Conservation (phyloP, 2,329 filamentous ascomycete genomes). For the Bertia moriformis region DNA sequence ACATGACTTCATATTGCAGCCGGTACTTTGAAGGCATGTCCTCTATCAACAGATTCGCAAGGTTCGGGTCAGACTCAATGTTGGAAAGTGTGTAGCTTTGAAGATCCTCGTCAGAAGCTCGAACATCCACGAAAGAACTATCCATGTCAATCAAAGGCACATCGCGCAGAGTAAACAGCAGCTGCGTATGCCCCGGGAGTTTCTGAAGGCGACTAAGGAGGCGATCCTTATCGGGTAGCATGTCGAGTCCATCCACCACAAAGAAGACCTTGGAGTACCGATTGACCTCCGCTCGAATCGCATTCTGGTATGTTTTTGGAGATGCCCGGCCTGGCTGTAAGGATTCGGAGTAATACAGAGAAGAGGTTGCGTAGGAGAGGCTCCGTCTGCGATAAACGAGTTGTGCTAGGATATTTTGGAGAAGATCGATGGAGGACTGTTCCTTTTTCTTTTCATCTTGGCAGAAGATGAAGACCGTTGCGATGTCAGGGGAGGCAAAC, state of each 20-base stretch:
- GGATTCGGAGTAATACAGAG: constrained; percentile 11
- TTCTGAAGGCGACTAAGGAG: constrained; percentile 13
- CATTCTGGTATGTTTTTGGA: constrained; percentile 13
- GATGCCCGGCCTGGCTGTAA: constrained; percentile 8
- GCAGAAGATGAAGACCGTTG: constrained; percentile 12
- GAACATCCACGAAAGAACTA: too few species aligned
- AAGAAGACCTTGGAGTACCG: constrained; percentile 13
- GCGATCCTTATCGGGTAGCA: constrained; percentile 12
- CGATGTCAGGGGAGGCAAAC: constrained; percentile 13
- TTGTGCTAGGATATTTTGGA: constrained; percentile 13
- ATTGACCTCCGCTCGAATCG: constrained; percentile 14
- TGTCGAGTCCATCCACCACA: constrained; percentile 14
- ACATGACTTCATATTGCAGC: too few species aligned
- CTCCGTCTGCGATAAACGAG: constrained; percentile 13
- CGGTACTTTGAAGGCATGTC: too few species aligned
- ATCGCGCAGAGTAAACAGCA: constrained; percentile 13
- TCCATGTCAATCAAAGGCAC: too few species aligned
- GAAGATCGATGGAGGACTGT: constrained; percentile 6
- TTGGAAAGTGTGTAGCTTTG: too few species aligned
- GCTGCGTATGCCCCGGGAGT: constrained; percentile 13
- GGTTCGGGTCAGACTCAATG: too few species aligned
- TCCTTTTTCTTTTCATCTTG: constrained; percentile 11
- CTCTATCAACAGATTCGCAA: too few species aligned
- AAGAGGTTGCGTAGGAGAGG: constrained; percentile 9
- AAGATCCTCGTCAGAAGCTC: too few species aligned